Base-by-base conservation (phyloP, 169 alveolate genomes). In the Fabrea salina region DNA sequence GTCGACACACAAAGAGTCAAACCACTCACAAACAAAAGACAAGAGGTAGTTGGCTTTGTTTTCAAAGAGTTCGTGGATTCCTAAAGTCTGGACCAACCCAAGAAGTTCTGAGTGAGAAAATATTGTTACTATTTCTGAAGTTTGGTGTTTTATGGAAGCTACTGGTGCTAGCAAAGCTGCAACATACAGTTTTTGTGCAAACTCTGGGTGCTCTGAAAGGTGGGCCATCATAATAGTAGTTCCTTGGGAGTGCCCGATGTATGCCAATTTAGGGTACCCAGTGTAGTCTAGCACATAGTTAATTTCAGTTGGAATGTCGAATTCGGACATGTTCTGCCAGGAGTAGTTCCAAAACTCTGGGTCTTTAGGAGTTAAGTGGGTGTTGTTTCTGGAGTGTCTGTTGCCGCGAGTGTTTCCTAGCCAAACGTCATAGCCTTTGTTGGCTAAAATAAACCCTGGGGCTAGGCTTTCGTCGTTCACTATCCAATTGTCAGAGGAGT, bases 361-460 rank as follows among this genome's bases (percentile, higher is more conserved):
- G 82, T 79, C 88, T 13, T 54, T 70, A 43, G 78, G 86, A 66
- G 85, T 83, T 35, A 84, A 74, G 47, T n/a, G 11, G 25, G 67
- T 79, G 74, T 90, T 91, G 8, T 58, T 57, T 78, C 86, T 83
- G 22, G 93, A 80, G 82, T 91, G 85, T 68, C 92, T 89, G 78
- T 91, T 92, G 41, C 97, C 98, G 51, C 98, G 54, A 44, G 92
- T 71, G 71, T 95, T 95, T 19, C 93, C 93, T 37, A 95, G 77
- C 98, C 98, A 95, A 6, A 95, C 96, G 75, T 95, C 98, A 70
- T 83, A 92, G 51, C 95, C 95, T 54, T 79, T 41, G 13, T 81
- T 80, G n/a, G 92, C 93, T 4, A 92, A 75, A 40, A 87, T 76
- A 66, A 90, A 91, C 4, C 95, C 94, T 1, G 87, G 90, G 7